Conservation (phyloP, 352 stramenopile species). For the Globisporangium yorkense region DNA sequence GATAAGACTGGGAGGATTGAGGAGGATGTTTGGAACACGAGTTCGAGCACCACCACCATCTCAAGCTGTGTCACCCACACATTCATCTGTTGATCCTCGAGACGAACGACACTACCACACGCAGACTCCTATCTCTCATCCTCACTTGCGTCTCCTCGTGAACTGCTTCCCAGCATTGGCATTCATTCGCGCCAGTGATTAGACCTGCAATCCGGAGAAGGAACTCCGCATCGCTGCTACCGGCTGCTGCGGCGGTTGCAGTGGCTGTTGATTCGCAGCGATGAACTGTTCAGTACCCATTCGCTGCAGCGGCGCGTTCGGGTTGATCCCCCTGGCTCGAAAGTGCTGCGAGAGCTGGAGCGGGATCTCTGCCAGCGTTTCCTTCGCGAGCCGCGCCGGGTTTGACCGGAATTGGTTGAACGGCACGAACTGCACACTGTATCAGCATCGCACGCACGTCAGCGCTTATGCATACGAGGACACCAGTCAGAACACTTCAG, state of each 20-base stretch:
- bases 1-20: too few species aligned
- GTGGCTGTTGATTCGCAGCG: not conserved
- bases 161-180: too few species aligned
- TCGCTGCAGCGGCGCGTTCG: conserved; percentile 45
- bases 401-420: conserved; percentile 70
- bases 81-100: too few species aligned
- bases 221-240: not conserved
- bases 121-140: too few species aligned
- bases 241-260: not conserved
- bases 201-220: conserved; percentile 8
- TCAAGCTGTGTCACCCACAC: too few species aligned
- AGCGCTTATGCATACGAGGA: not conserved
- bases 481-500: not conserved
- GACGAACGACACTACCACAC: too few species aligned
- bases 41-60: too few species aligned
- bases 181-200: not conserved
- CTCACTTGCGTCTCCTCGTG: too few species aligned
- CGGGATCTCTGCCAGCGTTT: conserved; percentile 67
- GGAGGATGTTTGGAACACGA: too few species aligned
- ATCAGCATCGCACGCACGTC: not conserved
- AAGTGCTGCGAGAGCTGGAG: conserved; percentile 59
- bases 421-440: conserved; percentile 68
- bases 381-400: conserved; percentile 51
- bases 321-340: conserved; percentile 48
- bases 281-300: conserved; percentile 35